These are phyloP conservation scores for Rhodamnia rubescens DNA, from an alignment of 345 rosid genomes.

Conservation along the genomic window DNA sequence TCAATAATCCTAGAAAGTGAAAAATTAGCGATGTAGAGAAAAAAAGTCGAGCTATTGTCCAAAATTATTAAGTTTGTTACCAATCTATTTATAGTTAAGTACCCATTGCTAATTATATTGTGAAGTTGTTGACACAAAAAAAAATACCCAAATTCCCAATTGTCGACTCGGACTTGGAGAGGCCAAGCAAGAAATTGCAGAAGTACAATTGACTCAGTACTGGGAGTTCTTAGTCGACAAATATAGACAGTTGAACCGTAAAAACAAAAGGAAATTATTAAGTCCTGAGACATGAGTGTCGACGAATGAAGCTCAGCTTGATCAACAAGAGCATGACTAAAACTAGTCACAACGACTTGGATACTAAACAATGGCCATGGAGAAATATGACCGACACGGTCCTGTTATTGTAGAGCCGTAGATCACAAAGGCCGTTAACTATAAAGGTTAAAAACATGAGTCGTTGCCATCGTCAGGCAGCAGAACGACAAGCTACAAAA, in stretches of 20 bases:
- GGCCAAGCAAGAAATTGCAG: no score
- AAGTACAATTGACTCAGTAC: no score
- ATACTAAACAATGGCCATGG: background rate
- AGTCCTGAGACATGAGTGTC: background rate
- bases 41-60: no score
- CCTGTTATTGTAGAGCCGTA: background rate
- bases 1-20: no score
- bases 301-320: background rate
- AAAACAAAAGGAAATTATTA: background rate
- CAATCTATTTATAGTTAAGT: no score
- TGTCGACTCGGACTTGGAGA: no score
- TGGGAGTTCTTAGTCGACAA: background rate
- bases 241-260: background rate
- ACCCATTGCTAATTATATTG: no score
- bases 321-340: background rate
- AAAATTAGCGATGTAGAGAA: no score
- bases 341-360: background rate
- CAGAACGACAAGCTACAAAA: background rate
- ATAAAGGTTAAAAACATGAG: background rate
- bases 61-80: no score
- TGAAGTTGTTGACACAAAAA: no score
- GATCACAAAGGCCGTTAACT: background rate
- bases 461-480: fast-evolving
- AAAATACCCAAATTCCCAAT: no score
- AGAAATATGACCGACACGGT: background rate